Base-by-base conservation (phyloP, 345 rosid genomes). In the Populus euphratica region DNA sequence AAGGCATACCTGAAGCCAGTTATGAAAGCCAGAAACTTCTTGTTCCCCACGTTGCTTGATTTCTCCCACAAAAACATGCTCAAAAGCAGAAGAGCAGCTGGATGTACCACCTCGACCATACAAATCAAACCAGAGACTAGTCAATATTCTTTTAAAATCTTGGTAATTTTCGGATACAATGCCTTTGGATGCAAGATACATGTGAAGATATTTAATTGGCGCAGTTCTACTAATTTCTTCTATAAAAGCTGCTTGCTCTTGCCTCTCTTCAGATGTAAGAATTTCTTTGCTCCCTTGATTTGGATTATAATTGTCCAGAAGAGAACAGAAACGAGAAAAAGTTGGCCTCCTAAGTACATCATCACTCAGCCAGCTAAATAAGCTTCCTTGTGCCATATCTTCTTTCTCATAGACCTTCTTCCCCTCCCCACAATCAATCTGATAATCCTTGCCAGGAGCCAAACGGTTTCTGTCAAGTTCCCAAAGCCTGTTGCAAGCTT, bases 61-160 rank as follows among this genome's bases (percentile, higher is more conserved):
- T 87, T 95, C 98, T 68, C 98, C 99, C 0, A 93, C 99, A 86
- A 95, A 95, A 74, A 95, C 98, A 84, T 95, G 99, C 79, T 95
- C 98, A 78, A 95, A 95, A 47, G 99, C 97, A 85, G 99, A 95
- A 76, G 99, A 95, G 31, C 90, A 91, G 54, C 88, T 87, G 66
- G 87, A 86, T 7, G 94, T 83, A 68, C 98, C 99, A 77, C 98
- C 97, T 29, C 99, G 94, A 8, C 89, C 86, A 80, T 91, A 90
- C 8, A 93, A 93, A 80, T 92, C 88, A 36, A 95, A 95, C 99
- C 99, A 95, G 61, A 93, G 90, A 81, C 80, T 83, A n/a, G 83
- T 85, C 81, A 95, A 56, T 84, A 76, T 85, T 75, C 88, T 91
- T 82, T 92, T 95, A 73, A 95, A 95, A 50, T 93, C 96, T 49